These are phyloP conservation scores for Boletellus sp. DNA, from an alignment of 768 basidiomycete species.

Conservation along the genomic window DNA sequence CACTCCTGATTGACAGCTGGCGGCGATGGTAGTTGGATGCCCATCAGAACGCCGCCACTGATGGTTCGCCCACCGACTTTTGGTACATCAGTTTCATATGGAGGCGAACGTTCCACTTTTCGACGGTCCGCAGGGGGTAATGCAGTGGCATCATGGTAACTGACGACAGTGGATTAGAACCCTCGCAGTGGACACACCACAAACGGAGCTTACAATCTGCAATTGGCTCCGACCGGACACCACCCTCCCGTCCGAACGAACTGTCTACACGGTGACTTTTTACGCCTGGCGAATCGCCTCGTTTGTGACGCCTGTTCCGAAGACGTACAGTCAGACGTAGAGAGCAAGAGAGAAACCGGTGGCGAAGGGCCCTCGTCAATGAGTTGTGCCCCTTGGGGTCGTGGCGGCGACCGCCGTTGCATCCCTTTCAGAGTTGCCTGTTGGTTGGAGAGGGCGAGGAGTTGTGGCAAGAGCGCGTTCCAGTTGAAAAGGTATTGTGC, in stretches of 20 bases:
- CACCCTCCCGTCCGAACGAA: constrained; percentile 40
- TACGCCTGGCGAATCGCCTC: constrained; percentile 9
- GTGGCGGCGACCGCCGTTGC: constrained; percentile 2
- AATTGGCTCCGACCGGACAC: constrained; percentile 41
- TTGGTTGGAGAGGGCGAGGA: constrained; percentile 9
- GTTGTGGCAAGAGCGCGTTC: constrained; percentile 17
- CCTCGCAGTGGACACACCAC: not conserved
- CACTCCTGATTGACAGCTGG: not conserved
- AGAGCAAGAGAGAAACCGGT: constrained; percentile 20
- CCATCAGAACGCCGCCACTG: constrained; percentile 24
- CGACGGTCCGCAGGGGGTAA: constrained; percentile 19
- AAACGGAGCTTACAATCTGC: constrained; percentile 37
- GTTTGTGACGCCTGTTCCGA: constrained; percentile 5
- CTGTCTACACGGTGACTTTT: constrained; percentile 39
- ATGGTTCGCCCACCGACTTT: constrained; percentile 19
- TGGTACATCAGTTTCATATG: constrained; percentile 3
- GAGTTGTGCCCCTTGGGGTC: constrained; percentile 5
- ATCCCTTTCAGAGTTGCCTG: constrained; percentile 1
- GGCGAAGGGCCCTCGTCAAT: constrained; percentile 22
- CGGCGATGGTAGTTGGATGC: constrained; percentile 12
- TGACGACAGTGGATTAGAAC: constrained; percentile 2
- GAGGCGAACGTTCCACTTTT: constrained; percentile 5
- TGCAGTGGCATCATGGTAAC: constrained; percentile 21
- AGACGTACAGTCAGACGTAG: constrained; percentile 18
- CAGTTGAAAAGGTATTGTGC: constrained; percentile 14